Evolutionary conservation across 768 basidiomycete genomes (phyloP), one percentile per base, ranked within the genome.

Genomic region (Heimioporus sp.): DNA sequence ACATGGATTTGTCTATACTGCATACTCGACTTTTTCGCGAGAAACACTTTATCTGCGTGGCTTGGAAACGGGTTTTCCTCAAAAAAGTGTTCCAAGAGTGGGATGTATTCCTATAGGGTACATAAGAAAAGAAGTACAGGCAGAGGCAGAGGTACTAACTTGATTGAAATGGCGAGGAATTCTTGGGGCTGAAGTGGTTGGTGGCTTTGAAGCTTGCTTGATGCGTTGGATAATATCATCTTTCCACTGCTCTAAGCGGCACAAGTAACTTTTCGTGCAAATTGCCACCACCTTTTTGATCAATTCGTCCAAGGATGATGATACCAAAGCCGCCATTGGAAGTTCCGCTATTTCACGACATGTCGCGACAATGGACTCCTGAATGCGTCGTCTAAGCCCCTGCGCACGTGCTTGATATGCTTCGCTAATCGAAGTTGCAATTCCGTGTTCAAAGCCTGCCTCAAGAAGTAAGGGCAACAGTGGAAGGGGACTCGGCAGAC

Each of bases 1-100:
- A 81, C 76, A 58, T 79, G 76, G 6, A 83, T 80, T 52, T 83
- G 80, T 1, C 74, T 55, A 0, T 59, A 60, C 0, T 72, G 61
- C 79, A 82, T 81, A 31, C 60, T 57, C 0, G 76, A 72, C 43
- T 76, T 76, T 17, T 64, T 50, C 0, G 81, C 81, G 0, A 83
- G 62, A 0, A 66, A 46, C 0, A 36, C 44, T 0, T 74, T 73
- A 46, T 83, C 80, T 0, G 65, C 62, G 0, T 64, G 62, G 0
- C 74, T 73, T 0, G 81, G 81, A 31, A 77, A 81, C 0, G 77
- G 72, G 51, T 81, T 78, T 13, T 70, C 61, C 9, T 72, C 60
- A 34, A 81, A 81, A 35, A 79, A 82, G 35, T 70, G 63, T 52
- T 80, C 76, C 0, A 82, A 54, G 0, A 78, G 51, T 0, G 80